Evolutionary conservation across 495 filamentous ascomycete genomes (phyloP).

Genomic region (Hyaloscypha hepaticicola): DNA sequence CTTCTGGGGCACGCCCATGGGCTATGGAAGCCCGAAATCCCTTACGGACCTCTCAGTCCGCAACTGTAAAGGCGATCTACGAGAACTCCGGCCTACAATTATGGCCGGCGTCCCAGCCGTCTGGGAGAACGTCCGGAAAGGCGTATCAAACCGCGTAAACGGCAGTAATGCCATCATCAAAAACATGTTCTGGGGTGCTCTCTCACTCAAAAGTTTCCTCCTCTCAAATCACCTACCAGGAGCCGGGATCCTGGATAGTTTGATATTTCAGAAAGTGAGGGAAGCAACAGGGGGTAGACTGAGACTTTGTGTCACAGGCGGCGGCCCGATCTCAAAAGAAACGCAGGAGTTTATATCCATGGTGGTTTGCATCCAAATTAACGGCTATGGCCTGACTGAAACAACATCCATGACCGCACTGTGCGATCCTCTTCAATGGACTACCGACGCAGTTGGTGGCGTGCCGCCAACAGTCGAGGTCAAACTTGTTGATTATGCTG

Average conservation of each 20-base stretch:
- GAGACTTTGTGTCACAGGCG: conserved; percentile 78
- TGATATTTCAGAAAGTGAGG: conserved; percentile 87
- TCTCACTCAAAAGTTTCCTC: conserved; percentile 40
- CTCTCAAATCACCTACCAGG: conserved; percentile 73
- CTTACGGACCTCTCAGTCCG: conserved; percentile 82
- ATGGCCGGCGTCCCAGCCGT: conserved; percentile 96
- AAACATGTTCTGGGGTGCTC: conserved; percentile 88
- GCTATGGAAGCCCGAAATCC: conserved; percentile 89
- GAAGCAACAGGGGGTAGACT: conserved; percentile 81
- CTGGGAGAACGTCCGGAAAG: conserved; percentile 98
- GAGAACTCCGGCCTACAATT: conserved; percentile 85
- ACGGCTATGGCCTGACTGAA: conserved; percentile 95
- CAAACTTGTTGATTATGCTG: conserved; percentile 92
- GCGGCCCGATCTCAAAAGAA: conserved; percentile 78
- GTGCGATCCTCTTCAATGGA: conserved; percentile 87
- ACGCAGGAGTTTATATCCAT: conserved; percentile 84
- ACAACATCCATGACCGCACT: conserved; percentile 90
- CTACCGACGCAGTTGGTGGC: conserved; percentile 71
- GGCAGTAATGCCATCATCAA: conserved; percentile 65
- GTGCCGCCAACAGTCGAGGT: conserved; percentile 76
- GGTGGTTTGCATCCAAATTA: conserved; percentile 81
- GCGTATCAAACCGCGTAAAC: conserved; percentile 80
- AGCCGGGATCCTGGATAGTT: conserved; percentile 61
- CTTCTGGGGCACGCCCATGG: conserved; percentile 93
- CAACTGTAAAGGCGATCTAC: conserved; percentile 93